A percentile compares a stretch with the other conserved stretches of the same genome.
Evolutionary conservation across 306 rosid genomes (phyloP).

Genomic region (Cicer bijugum): DNA sequence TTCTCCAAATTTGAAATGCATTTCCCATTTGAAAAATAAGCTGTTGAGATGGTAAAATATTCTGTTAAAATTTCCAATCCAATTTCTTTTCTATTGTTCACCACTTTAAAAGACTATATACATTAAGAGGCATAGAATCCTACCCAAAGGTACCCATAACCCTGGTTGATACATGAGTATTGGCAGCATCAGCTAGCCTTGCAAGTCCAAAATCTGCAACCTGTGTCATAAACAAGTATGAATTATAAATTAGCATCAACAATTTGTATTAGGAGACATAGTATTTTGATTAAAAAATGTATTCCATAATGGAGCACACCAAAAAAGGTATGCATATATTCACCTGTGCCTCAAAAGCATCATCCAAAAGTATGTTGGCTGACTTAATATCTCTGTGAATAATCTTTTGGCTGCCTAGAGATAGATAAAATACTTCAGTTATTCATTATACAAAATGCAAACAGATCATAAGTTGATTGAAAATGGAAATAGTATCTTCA

Average conservation of each 20-base stretch:
- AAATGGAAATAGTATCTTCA: no score
- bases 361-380: constrained; percentile 87
- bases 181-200: constrained; percentile 63
- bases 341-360: constrained; percentile 81
- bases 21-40: constrained; percentile 15
- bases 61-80: background rate
- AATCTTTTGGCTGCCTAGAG: constrained; percentile 88
- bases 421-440: constrained; percentile 49
- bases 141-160: constrained; percentile 99
- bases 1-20: background rate
- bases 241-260: constrained; percentile 36
- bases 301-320: background rate
- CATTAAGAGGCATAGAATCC: constrained; percentile 43
- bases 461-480: background rate
- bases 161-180: constrained; percentile 89
- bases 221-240: constrained; percentile 52
- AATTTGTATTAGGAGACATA: constrained; percentile 18
- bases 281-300: background rate
- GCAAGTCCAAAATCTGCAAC: constrained; percentile 99
- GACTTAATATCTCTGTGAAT: constrained; percentile 98
- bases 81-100: background rate
- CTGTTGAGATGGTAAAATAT: background rate
- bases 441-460: constrained; percentile 41
- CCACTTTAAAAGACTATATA: background rate
- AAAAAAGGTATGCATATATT: background rate